A percentile compares a stretch with the other conserved stretches of the same genome.
Evolutionary conservation across 495 filamentous ascomycete genomes (phyloP).

Genomic region (Penicillium argentinense): DNA sequence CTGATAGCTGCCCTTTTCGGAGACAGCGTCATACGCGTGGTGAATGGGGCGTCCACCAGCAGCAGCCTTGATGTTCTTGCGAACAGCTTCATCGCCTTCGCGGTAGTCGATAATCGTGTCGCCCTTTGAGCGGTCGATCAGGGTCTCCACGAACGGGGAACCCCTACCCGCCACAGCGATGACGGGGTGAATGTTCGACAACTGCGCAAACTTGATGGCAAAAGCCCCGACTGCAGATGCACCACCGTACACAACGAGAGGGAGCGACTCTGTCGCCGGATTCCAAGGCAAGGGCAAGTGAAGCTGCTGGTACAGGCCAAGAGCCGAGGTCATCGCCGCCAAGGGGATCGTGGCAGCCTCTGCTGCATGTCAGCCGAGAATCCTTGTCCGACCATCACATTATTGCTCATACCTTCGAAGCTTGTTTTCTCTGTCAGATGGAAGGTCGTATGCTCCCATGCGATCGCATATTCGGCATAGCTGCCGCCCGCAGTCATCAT

Average conservation of each 20-base stretch:
- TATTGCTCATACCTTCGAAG: conserved; percentile 68
- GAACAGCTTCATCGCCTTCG: conserved; percentile 27
- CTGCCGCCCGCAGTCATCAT: conserved; percentile 54
- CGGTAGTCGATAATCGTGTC: conserved; percentile 75
- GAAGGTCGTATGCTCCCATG: conserved; percentile 65
- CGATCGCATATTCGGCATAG: conserved; percentile 72
- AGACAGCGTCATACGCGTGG: conserved; percentile 62
- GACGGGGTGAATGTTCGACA: conserved; percentile 72
- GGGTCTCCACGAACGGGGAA: conserved; percentile 51
- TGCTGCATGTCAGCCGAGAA: background rate
- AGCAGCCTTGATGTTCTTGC: conserved; percentile 21
- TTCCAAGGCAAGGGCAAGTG: conserved; percentile 66
- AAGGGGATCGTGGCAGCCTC: conserved; percentile 72
- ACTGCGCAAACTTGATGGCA: conserved; percentile 64
- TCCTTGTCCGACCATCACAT: too few species aligned
- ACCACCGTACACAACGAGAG: conserved; percentile 68
- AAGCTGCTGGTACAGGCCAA: conserved; percentile 60
- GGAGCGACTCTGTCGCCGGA: conserved; percentile 41
- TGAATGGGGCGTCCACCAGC: conserved; percentile 19
- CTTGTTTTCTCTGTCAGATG: conserved; percentile 61
- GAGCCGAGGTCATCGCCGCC: conserved; percentile 70
- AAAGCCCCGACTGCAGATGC: conserved; percentile 67
- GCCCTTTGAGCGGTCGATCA: conserved; percentile 64
- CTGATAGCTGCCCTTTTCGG: conserved; percentile 48
- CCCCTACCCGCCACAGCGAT: conserved; percentile 66